Percentiles rank a stretch among this genome's conserved stretches.
phyloP scores from a whole-genome alignment of 2,329 filamentous ascomycete genomes.

The Xylariaceae sp. region DNA sequence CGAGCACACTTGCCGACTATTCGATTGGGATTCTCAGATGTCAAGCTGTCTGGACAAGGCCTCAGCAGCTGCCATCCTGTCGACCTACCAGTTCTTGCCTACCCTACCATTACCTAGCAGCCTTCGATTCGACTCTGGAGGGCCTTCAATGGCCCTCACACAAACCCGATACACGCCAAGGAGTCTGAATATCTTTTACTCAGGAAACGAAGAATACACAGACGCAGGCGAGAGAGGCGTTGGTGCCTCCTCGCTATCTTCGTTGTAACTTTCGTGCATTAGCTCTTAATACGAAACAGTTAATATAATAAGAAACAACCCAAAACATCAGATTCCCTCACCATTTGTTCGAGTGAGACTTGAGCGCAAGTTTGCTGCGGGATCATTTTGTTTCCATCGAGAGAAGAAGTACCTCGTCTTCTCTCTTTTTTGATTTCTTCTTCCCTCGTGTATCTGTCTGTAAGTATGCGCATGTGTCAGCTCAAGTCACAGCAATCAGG shows the following conservation, averaged over 20 bases:
- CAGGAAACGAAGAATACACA: constrained; percentile 1
- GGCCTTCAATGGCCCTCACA: background rate
- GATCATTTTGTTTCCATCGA: background rate
- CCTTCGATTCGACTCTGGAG: constrained; percentile 2
- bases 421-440: too few relatives aligned
- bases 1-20: background rate
- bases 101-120: background rate
- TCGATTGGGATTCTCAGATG: background rate
- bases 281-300: background rate
- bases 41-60: background rate
- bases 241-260: background rate
- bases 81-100: background rate
- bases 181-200: background rate
- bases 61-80: background rate
- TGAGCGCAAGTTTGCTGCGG: background rate
- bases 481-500: too few relatives aligned
- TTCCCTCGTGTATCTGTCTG: too few relatives aligned
- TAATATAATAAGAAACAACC: background rate
- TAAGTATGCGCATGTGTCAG: too few relatives aligned
- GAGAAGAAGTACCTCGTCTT: too few relatives aligned
- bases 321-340: background rate
- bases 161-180: background rate
- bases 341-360: background rate
- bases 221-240: background rate
- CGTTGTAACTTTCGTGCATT: background rate